Conservation (phyloP, 495 filamentous ascomycete species). For the Lindgomyces ingoldianus region DNA sequence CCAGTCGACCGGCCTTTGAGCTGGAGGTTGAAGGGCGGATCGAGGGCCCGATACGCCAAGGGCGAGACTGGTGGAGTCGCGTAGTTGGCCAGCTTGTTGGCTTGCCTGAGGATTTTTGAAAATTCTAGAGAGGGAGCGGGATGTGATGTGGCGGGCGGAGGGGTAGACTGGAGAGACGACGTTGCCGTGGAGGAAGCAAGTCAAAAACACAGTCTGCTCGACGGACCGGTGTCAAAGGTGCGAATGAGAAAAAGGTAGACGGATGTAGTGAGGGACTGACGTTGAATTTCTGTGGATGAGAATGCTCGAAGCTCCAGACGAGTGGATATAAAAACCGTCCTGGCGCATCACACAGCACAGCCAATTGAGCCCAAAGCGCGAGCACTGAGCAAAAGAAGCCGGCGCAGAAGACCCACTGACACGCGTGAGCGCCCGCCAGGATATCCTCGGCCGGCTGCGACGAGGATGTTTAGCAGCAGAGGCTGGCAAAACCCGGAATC, state of each 20-base stretch:
- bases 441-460: conserved; percentile 34
- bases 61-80: conserved; percentile 48
- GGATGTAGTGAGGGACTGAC: conserved; percentile 3
- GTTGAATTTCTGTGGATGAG: conserved; percentile 8
- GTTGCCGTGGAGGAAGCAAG: neutral
- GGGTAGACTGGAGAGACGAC: neutral
- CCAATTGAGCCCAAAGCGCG: conserved; percentile 29
- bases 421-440: conserved; percentile 30
- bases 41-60: conserved; percentile 42
- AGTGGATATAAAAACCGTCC: conserved; percentile 34
- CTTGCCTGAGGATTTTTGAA: neutral
- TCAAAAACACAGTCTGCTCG: neutral
- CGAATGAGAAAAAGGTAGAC: neutral
- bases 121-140: neutral
- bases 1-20: conserved; percentile 36
- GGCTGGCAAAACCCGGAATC: conserved; percentile 27
- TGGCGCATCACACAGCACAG: conserved; percentile 28
- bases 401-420: conserved; percentile 35
- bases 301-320: conserved; percentile 25
- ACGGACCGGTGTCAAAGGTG: neutral
- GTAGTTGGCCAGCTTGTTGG: conserved; percentile 47
- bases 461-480: conserved; percentile 27
- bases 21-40: conserved; percentile 31
- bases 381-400: conserved; percentile 21
- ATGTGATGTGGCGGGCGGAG: neutral